phyloP scores from a whole-genome alignment of 441 rosid genomes.

The Populus trichocarpa region DNA sequence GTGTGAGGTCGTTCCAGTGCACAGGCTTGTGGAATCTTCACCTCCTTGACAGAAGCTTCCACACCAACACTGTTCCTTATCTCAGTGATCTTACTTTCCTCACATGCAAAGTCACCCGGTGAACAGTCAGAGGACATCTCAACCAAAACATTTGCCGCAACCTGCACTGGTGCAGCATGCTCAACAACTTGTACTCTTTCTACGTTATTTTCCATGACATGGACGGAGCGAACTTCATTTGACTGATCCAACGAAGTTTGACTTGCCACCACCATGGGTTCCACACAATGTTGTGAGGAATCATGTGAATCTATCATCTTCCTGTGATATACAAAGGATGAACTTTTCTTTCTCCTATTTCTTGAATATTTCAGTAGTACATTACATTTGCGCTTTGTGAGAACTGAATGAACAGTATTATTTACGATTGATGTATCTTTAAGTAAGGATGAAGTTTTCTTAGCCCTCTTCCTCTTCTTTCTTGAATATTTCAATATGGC shows the following conservation, averaged over 20 bases:
- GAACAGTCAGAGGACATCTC: constrained; percentile 9
- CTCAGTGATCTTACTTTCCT: constrained; percentile 17
- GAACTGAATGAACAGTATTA: not conserved
- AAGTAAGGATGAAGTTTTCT: not conserved
- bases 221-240: constrained; percentile 13
- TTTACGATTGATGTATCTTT: not conserved
- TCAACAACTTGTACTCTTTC: not conserved
- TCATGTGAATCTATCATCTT: constrained; percentile 4
- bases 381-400: not conserved
- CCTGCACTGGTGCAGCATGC: constrained; percentile 14
- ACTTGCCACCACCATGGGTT: not conserved
- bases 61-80: constrained; percentile 5
- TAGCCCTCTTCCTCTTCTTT: not conserved
- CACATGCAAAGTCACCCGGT: constrained; percentile 13
- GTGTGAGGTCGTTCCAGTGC: constrained; percentile 10
- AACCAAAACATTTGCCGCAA: constrained; percentile 7
- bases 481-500: not conserved
- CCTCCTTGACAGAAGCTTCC: constrained; percentile 15
- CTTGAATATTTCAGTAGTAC: not conserved
- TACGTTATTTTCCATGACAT: constrained; percentile 10
- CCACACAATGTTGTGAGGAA: not conserved
- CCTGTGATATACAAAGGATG: not conserved
- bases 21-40: constrained; percentile 11
- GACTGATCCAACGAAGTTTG: constrained; percentile 7
- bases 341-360: constrained; percentile 8